These are phyloP conservation scores for Hortiboletus campestris DNA, from an alignment of 768 basidiomycete species.

Conservation along the genomic window DNA sequence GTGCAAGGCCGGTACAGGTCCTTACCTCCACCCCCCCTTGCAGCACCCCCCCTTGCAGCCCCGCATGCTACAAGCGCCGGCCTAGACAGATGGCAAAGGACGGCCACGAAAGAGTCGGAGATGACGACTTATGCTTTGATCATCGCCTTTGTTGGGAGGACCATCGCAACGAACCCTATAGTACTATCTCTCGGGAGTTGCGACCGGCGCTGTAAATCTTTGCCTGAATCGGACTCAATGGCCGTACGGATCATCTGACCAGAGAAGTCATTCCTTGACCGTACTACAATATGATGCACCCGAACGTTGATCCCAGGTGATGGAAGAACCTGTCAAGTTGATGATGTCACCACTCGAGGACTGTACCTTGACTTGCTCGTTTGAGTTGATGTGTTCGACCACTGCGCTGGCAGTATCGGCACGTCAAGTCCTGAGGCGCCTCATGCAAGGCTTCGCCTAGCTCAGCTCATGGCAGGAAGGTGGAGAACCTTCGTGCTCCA, in stretches of 20 bases:
- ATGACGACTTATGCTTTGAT: not conserved
- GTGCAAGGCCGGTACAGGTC: not conserved
- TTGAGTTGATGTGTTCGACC: no score
- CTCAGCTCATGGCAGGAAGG: not conserved
- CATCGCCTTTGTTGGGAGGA: not conserved
- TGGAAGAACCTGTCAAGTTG: not conserved
- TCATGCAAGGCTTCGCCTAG: not conserved
- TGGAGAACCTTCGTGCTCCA: not conserved
- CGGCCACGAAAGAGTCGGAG: not conserved
- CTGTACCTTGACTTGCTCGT: no score
- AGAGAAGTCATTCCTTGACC: not conserved
- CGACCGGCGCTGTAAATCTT: not conserved
- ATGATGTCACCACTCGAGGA: not conserved
- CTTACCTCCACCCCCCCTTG: no score
- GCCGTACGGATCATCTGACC: not conserved
- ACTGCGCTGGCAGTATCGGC: not conserved
- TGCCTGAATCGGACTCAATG: not conserved
- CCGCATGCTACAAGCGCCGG: no score
- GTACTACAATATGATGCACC: not conserved
- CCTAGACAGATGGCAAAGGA: not conserved
- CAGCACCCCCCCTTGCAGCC: no score
- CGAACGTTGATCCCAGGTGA: not conserved
- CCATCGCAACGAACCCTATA: not conserved
- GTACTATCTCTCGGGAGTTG: not conserved
- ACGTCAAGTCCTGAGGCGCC: not conserved